Base-by-base conservation (phyloP, 2,329 filamentous ascomycete genomes). In the Monosporascus sp. region DNA sequence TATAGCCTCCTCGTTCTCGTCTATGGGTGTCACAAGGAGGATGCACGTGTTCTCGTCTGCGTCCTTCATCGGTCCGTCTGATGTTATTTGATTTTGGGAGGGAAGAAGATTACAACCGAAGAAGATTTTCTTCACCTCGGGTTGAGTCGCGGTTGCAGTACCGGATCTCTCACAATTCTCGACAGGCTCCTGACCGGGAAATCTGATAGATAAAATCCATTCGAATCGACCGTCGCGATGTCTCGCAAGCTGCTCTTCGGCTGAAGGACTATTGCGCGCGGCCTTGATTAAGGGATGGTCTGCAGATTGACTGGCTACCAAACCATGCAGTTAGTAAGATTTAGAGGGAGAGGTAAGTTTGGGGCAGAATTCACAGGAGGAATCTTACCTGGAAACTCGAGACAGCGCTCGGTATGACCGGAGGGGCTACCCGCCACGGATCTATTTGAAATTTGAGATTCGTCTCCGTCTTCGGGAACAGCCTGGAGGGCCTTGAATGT, bases 71-170 rank as follows among this genome's bases (percentile, higher is more conserved):
- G 57, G 52, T 31, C 57, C 46, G 36, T 60, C 54, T n/a, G 60
- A 60, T 41, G 60, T 60, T 20, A 61, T 57, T 15, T 60, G 58
- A 48, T 67, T 60, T 50, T 65, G 63, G 55, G 71, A 70, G 47
- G 70, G 70, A 54, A 83, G 61, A 52, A 83, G 65, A 60, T 80
- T 83, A 69, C 79, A 82, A 53, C 79, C 80, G 58, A 79, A 76
- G 55, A 68, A 76, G 18, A 76, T 63, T 58, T 68, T 70, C 50
- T 60, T 66, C 25, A 49, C 22, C 17, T 57, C 45, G 38, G 50
- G 49, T 44, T 49, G 18, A 38, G 44, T 36, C 38, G 53, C n/a
- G 27, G 41, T 35, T 22, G 53, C 14, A n/a, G 18, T 56, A 62
- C 54, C 54, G 55, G 52, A 49, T 39, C 51, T 50, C 49, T 54